A percentile compares a stretch with the other conserved stretches of the same genome.
These are phyloP conservation scores for Cucurbita ficifolia DNA, from an alignment of 306 rosid species.

Conservation along the genomic window DNA sequence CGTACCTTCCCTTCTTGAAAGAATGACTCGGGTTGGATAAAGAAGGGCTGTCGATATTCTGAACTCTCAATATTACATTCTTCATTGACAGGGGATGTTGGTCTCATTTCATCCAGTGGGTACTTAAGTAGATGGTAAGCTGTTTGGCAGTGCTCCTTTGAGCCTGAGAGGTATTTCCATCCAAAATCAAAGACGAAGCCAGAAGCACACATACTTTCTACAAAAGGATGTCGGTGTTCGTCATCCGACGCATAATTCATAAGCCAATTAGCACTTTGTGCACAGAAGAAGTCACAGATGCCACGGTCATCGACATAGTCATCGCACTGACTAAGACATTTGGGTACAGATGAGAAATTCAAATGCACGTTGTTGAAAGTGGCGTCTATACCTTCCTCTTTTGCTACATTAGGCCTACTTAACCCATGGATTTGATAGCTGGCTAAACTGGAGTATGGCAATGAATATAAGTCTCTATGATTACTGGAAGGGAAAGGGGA, in stretches of 20 bases:
- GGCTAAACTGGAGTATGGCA: conserved; percentile 16
- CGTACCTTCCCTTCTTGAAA: background rate
- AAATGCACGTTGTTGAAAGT: conserved; percentile 22
- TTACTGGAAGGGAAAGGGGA: conserved; percentile 21
- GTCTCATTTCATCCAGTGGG: conserved; percentile 14
- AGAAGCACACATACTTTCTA: conserved; percentile 28
- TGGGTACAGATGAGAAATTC: conserved; percentile 19
- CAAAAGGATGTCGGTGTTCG: conserved; percentile 11
- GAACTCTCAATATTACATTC: background rate
- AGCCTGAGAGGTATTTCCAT: conserved; percentile 18
- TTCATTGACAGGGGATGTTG: conserved; percentile 17
- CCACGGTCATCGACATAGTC: conserved; percentile 14
- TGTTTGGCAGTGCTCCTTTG: conserved; percentile 17
- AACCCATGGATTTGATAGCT: conserved; percentile 20
- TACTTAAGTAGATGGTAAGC: conserved; percentile 15
- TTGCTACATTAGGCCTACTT: conserved; percentile 21
- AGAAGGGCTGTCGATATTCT: background rate
- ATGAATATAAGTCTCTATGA: conserved; percentile 13
- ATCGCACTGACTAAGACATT: conserved; percentile 14
- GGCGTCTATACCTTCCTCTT: conserved; percentile 12
- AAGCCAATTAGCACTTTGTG: conserved; percentile 18
- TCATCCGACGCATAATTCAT: conserved; percentile 16
- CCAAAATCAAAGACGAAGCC: conserved; percentile 20
- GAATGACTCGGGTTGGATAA: background rate
- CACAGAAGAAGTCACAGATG: conserved; percentile 19